Evolutionary conservation across 176 grass and related monocot genomes (phyloP).

Genomic region (Cenchrus americanus): DNA sequence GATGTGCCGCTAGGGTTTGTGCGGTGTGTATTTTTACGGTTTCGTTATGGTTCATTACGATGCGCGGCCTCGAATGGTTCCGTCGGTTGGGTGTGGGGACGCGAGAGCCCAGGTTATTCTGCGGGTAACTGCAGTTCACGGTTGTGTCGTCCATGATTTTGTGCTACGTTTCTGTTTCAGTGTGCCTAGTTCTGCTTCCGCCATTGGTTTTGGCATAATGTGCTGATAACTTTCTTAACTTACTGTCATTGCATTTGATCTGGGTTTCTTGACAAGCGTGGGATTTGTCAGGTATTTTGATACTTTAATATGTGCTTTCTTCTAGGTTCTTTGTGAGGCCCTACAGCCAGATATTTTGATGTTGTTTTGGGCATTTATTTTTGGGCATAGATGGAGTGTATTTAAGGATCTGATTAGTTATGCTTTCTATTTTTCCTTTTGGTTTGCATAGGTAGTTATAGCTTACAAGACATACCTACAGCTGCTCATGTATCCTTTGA

Average conservation of each 20-base stretch:
- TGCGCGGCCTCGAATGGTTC: not conserved
- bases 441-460: not conserved
- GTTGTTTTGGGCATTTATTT: not conserved
- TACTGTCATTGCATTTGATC: not conserved
- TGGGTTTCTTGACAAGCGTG: not conserved
- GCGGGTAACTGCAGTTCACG: not conserved
- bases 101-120: not conserved
- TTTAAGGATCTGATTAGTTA: not conserved
- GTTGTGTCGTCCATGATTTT: not conserved
- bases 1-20: conserved; percentile 34
- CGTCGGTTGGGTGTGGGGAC: not conserved
- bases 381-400: not conserved
- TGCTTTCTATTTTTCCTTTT: not conserved
- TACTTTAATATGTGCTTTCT: not conserved
- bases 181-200: not conserved
- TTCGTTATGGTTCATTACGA: not conserved
- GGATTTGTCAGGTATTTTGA: not conserved
- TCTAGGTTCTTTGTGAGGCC: not conserved
- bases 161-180: not conserved
- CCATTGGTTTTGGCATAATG: not conserved
- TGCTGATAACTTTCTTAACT: not conserved
- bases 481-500: not conserved
- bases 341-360: not conserved
- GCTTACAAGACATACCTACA: not conserved
- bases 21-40: not conserved